Evolutionary conservation across 1,284 basidiomycete species (phyloP).

Genomic region (Ganoderma lucidum): DNA sequence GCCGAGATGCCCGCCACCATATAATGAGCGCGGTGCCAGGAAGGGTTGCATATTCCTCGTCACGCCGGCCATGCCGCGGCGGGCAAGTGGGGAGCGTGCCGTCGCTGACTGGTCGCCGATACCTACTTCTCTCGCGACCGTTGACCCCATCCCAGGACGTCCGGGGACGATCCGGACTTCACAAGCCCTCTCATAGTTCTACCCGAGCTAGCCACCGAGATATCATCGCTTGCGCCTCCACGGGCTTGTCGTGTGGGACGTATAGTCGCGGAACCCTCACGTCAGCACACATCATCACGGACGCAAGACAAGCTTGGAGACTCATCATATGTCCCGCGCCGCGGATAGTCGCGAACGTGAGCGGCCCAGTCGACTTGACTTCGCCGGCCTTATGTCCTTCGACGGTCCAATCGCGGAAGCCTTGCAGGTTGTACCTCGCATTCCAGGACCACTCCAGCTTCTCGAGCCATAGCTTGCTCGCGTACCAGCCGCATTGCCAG

Average conservation of each 20-base stretch:
- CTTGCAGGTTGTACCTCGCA: constrained; percentile 55
- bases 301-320: constrained; percentile 33
- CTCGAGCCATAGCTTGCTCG: constrained; percentile 79
- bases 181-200: constrained; percentile 42
- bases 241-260: constrained; percentile 75
- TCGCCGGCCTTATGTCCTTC: constrained; percentile 65
- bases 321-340: constrained; percentile 80
- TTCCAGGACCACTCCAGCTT: constrained; percentile 76
- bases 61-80: neutral
- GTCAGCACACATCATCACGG: constrained; percentile 34
- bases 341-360: constrained; percentile 73
- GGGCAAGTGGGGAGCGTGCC: neutral
- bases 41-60: neutral
- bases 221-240: constrained; percentile 62
- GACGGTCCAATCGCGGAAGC: constrained; percentile 67
- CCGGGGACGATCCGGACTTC: constrained; percentile 17
- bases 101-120: neutral
- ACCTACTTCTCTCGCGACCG: neutral
- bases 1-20: constrained; percentile 3
- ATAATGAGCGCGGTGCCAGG: neutral
- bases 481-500: constrained; percentile 83
- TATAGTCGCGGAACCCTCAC: constrained; percentile 36
- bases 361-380: constrained; percentile 63
- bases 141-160: neutral
- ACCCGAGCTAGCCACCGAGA: constrained; percentile 62